A percentile compares a stretch with the other conserved stretches of the same genome.
These are phyloP conservation scores for Fraxinus sp. DNA, from an alignment of 305 asterid genomes.

Conservation along the genomic window DNA sequence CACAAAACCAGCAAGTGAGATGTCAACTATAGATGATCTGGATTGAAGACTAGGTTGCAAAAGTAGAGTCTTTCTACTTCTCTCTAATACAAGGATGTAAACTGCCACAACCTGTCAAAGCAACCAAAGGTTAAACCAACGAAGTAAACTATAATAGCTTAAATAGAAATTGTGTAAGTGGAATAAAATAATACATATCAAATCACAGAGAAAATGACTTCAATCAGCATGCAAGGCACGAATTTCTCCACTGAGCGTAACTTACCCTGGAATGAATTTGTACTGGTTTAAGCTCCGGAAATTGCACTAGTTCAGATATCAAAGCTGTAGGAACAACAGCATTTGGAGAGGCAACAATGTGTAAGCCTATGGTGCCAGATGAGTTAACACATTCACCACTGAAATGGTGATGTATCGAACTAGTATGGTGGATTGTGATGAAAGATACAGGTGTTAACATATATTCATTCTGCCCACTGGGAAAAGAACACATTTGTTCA, in stretches of 20 bases:
- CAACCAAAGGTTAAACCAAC: slow-evolving; percentile 7
- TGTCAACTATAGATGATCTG: slow-evolving; percentile 32
- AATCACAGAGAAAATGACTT: slow-evolving; percentile 6
- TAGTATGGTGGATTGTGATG: slow-evolving; percentile 54
- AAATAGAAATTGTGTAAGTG: neutral
- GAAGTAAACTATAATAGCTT: neutral
- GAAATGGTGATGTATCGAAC: slow-evolving; percentile 30
- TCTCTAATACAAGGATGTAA: slow-evolving; percentile 61
- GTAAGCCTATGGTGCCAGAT: slow-evolving; percentile 33
- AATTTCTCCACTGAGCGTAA: neutral
- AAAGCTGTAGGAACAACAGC: slow-evolving; percentile 41
- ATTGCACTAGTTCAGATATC: slow-evolving; percentile 53
- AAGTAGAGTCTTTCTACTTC: slow-evolving; percentile 26
- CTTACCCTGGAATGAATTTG: slow-evolving; percentile 82
- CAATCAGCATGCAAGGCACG: slow-evolving; percentile 1
- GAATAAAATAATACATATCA: slow-evolving; percentile 3
- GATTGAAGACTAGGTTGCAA: slow-evolving; percentile 31
- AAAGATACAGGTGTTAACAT: slow-evolving; percentile 70
- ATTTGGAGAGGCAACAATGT: slow-evolving; percentile 27
- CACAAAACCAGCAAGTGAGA: slow-evolving; percentile 78
- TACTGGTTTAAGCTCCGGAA: slow-evolving; percentile 42
- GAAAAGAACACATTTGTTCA: slow-evolving; percentile 13
- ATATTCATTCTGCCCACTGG: slow-evolving; percentile 57
- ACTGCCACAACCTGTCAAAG: slow-evolving; percentile 63
- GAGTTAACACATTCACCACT: slow-evolving; percentile 32